Base-by-base conservation (phyloP, 75 land plant species). In the Pinus taeda region DNA sequence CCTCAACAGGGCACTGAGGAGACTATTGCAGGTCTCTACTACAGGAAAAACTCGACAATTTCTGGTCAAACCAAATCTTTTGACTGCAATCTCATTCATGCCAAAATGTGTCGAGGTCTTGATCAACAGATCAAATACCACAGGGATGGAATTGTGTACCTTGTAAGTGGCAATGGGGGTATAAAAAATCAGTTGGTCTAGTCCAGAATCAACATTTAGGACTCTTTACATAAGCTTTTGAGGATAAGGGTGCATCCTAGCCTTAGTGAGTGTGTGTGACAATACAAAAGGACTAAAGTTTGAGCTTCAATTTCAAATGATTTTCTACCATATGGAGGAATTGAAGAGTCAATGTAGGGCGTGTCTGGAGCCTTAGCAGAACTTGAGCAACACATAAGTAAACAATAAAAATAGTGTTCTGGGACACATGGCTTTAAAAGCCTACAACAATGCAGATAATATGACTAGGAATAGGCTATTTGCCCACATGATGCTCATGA, bases 1-100 rank as follows among this genome's bases (percentile, higher is more conserved):
- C 76, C 76, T 86, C 80, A 79, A 24, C 22, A 85, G 76, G 30
- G 79, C 57, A 57, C 74, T 81, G n/a, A 88, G 59, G 67, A 88
- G 57, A 11, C 24, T 39, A 60, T 85, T 88, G 69, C 87, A 85
- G 71, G 90, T 45, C 39, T 88, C 90, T 21, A 80, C 78, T 57
- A 62, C 87, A 85, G 71, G 90, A 30, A 77, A 15, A 4, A 88
- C 13, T n/a, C 69, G 76, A 49, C 36, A 53, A 3, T 67, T 74
- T 70, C 78, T 82, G 79, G 80, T 77, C 42, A 71, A 70, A n/a
- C 66, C 58, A 70, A 85, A 85, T 37, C 73, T 65, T 36, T 80
- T 69, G 5, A 82, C n/a, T 15, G 75, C 85, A 37, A 69, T 59
- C 21, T 79, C 74, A n/a, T 59, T 75, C 39, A 53, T 72, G 24